Conservation (phyloP, 2,329 filamentous ascomycete genomes). For the Paraconiothyrium brasiliense region DNA sequence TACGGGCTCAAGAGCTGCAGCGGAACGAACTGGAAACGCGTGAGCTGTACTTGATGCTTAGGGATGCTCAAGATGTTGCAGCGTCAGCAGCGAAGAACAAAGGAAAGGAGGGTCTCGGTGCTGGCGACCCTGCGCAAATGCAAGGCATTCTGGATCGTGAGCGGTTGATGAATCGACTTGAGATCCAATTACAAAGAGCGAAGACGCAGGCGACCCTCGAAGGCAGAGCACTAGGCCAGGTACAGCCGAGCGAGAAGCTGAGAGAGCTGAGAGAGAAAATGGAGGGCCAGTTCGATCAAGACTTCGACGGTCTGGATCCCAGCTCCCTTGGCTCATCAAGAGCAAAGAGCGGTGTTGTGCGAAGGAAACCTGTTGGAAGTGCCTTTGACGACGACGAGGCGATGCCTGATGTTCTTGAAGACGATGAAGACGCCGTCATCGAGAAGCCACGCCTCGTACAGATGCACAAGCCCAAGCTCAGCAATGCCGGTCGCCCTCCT, state of each 20-base stretch:
- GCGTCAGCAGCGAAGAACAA: slow-evolving; percentile 80
- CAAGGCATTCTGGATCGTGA: slow-evolving; percentile 94
- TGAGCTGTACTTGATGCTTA: slow-evolving; percentile 97
- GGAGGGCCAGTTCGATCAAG: slow-evolving; percentile 68
- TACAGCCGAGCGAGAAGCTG: slow-evolving; percentile 89
- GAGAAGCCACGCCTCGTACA: slow-evolving; percentile 84
- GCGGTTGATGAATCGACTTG: slow-evolving; percentile 88
- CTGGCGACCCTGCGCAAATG: slow-evolving; percentile 78
- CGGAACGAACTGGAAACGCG: slow-evolving; percentile 94
- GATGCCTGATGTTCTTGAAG: slow-evolving; percentile 50
- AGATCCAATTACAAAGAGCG: slow-evolving; percentile 94
- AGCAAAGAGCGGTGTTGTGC: slow-evolving; percentile 52
- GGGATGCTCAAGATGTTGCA: slow-evolving; percentile 95
- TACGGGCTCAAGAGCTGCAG: slow-evolving; percentile 90
- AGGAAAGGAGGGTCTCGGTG: slow-evolving; percentile 62
- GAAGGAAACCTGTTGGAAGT: slow-evolving; percentile 50
- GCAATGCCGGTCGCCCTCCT: slow-evolving; percentile 65
- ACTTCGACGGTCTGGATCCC: slow-evolving; percentile 67
- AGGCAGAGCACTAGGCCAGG: slow-evolving; percentile 85
- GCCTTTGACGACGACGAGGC: slow-evolving; percentile 50
- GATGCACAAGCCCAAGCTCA: slow-evolving; percentile 76
- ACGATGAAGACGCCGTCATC: slow-evolving; percentile 69
- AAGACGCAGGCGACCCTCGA: slow-evolving; percentile 98
- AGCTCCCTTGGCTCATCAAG: slow-evolving; percentile 68
- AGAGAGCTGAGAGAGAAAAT: slow-evolving; percentile 94